Evolutionary conservation across 495 filamentous ascomycete genomes (phyloP), one percentile per base, ranked within the genome.

Genomic region (Diplogelasinospora grovesii): DNA sequence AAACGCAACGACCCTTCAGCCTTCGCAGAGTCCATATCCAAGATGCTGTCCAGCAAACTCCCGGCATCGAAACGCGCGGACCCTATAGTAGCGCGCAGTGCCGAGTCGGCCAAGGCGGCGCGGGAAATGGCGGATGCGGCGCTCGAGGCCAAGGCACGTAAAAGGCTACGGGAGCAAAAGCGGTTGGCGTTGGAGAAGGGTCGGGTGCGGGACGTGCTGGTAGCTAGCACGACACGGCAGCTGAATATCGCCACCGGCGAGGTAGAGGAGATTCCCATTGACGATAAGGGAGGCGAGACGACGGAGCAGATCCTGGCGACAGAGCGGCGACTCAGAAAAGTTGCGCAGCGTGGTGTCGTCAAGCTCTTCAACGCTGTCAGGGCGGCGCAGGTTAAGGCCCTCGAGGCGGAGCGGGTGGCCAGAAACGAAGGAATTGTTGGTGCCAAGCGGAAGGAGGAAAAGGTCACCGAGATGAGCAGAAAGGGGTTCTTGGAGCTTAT

Each of bases 331-430:
- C 59, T 95, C 52, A 75, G 80, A 53, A 90, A 93, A 70, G 85
- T 81, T 26, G 88, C 89, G 39, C 86, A 95, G 68, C 76, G 86
- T 21, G 89, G 89, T 73, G 89, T 95, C 14, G 80, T 96, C 9
- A 92, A 89, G 71, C 66, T 98, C 42, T 98, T 97, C 61, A 94
- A 97, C 65, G 93, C 92, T 0, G 86, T 98, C 21, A 74, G 89
- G 22, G 85, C 86, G 6, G 89, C 90, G 11, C 92, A 97, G 66
- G 82, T 95, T 22, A 83, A 82, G 49, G 85, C 80, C 2, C 75
- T 80, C 53, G 78, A 87, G 57, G 87, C 86, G 8, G 79, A 79
- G 52, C 75, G 68, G 65, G 73, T 71, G 25, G 77, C 79, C 22
- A 68, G 75, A 56, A 71, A 74, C 55, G 79, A 84, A 60, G 85